phyloP scores from a whole-genome alignment of 192 early-diverging fungal genomes.

The Mortierella alpina region DNA sequence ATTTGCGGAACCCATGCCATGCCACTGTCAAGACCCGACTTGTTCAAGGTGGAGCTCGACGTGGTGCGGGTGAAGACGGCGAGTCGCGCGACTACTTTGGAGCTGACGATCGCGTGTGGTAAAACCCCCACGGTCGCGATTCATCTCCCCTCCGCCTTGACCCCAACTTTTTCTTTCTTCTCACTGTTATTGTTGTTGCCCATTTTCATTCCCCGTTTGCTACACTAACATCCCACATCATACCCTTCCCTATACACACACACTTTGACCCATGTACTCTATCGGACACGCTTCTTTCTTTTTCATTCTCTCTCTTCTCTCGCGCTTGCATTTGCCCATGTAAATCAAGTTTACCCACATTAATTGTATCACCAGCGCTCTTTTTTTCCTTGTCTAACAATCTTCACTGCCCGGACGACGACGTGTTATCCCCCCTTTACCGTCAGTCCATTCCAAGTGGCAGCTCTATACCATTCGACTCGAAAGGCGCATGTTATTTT shows the following conservation, averaged over 20 bases:
- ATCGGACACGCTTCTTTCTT: no score
- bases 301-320: neutral
- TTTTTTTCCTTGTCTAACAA: no score
- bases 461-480: no score
- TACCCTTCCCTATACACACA: neutral
- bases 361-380: no score
- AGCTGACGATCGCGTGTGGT: constrained; percentile 50
- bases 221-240: neutral
- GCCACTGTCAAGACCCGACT: constrained; percentile 47
- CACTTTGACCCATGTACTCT: neutral
- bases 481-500: neutral
- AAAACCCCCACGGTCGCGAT: neutral
- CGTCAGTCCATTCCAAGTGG: no score
- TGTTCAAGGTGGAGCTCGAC: constrained; percentile 24
- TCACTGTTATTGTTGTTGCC: neutral
- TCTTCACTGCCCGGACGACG: no score
- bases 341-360: no score
- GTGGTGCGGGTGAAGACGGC: constrained; percentile 31
- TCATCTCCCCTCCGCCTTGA: neutral
- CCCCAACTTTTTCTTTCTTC: neutral
- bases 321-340: neutral
- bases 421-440: no score
- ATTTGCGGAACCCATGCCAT: constrained; percentile 45
- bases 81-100: constrained; percentile 49
- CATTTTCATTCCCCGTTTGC: neutral